Evolutionary conservation across 331 rosid species (phyloP).

Genomic region (Quercus tomentella): DNA sequence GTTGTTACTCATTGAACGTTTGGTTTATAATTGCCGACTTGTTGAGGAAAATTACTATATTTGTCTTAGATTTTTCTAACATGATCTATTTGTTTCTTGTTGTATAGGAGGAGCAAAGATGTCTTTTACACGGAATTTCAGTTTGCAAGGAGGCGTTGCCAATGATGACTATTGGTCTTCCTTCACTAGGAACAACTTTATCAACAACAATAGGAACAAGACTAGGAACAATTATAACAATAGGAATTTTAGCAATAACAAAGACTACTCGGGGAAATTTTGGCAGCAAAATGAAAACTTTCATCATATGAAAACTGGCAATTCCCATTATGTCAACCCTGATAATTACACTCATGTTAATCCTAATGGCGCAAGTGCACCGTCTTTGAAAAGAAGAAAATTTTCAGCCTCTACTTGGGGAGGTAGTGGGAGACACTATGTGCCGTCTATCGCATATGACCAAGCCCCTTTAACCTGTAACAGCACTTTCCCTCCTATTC

Average conservation of each 20-base stretch:
- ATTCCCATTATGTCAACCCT: slow-evolving; percentile 36
- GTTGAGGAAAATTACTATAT: neutral
- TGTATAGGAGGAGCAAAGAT: slow-evolving; percentile 48
- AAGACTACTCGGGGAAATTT: slow-evolving; percentile 29
- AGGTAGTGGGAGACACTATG: slow-evolving; percentile 51
- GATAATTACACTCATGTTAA: slow-evolving; percentile 16
- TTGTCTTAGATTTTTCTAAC: neutral
- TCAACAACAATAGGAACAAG: slow-evolving; percentile 40
- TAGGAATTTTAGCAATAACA: slow-evolving; percentile 32
- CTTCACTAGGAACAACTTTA: slow-evolving; percentile 35
- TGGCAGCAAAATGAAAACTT: slow-evolving; percentile 32
- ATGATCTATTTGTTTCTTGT: slow-evolving; percentile 1
- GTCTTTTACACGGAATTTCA: slow-evolving; percentile 55
- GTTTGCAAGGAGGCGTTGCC: slow-evolving; percentile 42
- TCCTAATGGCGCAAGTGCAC: slow-evolving; percentile 1
- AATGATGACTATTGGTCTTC: slow-evolving; percentile 48
- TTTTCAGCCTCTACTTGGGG: slow-evolving; percentile 61
- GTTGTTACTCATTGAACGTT: neutral
- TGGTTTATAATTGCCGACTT: neutral
- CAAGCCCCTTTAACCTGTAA: slow-evolving; percentile 27
- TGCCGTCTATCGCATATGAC: slow-evolving; percentile 37
- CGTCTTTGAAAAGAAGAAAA: slow-evolving; percentile 71
- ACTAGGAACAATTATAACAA: slow-evolving; percentile 40
- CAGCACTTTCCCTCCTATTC: slow-evolving; percentile 36
- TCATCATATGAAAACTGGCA: slow-evolving; percentile 25